Percentiles rank a stretch among this genome's conserved stretches.
These are phyloP conservation scores for Fraxinus quadrangulata DNA, from an alignment of 257 asterid genomes.

Conservation along the genomic window DNA sequence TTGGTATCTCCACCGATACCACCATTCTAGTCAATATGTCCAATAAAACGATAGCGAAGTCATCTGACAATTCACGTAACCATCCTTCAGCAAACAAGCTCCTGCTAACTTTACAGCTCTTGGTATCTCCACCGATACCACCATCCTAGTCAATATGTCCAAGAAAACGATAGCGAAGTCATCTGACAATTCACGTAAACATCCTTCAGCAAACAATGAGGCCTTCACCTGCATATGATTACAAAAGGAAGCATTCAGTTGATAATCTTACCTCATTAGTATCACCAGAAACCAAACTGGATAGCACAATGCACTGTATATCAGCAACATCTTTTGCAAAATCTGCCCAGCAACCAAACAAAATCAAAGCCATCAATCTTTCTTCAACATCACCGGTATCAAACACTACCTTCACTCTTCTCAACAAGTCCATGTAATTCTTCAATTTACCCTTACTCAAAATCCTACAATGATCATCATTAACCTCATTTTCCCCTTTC, in stretches of 20 bases:
- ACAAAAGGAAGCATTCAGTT: background rate
- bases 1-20: conserved; percentile 48
- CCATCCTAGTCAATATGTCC: conserved; percentile 59
- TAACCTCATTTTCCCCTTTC: background rate
- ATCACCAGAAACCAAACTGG: conserved; percentile 60
- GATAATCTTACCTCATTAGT: conserved; percentile 51
- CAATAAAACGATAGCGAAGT: conserved; percentile 71
- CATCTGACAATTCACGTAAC: too few relatives aligned
- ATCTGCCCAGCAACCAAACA: conserved; percentile 84
- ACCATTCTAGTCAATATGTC: conserved; percentile 59
- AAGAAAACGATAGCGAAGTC: conserved; percentile 42
- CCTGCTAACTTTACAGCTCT: conserved; percentile 63
- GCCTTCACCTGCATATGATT: conserved; percentile 65
- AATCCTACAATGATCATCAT: conserved; percentile 35
- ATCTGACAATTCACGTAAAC: conserved; percentile 50
- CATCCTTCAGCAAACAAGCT: too few relatives aligned
- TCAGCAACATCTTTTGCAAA: conserved; percentile 61
- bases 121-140: conserved; percentile 49
- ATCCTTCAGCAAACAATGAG: conserved; percentile 75
- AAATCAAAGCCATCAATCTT: conserved; percentile 54
- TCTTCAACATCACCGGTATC: conserved; percentile 74
- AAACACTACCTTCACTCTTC: conserved; percentile 72
- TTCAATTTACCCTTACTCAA: conserved; percentile 52
- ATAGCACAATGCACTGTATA: conserved; percentile 58
- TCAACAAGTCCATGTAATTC: conserved; percentile 66